These are phyloP conservation scores for Diatrype stigma DNA, from an alignment of 2,329 filamentous ascomycete genomes.

Conservation along the genomic window DNA sequence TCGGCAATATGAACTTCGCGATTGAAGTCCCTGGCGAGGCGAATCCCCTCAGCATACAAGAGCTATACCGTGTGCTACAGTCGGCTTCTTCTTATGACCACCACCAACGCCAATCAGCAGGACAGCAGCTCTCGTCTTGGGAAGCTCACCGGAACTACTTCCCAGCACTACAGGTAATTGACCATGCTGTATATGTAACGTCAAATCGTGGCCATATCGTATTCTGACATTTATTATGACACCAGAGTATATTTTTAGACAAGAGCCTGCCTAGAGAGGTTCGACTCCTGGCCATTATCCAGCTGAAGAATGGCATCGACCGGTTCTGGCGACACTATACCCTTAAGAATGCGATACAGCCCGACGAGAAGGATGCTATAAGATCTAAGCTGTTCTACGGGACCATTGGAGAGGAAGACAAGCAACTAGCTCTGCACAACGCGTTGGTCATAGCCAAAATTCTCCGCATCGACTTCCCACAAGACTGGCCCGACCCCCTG, in stretches of 20 bases:
- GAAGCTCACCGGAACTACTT: conserved; percentile 64
- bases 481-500: conserved; percentile 71
- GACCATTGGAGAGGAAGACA: conserved; percentile 71
- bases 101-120: conserved; percentile 61
- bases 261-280: conserved; percentile 70
- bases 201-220: too few species aligned
- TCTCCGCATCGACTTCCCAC: conserved; percentile 81
- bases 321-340: conserved; percentile 78
- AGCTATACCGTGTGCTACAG: conserved; percentile 61
- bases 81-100: conserved; percentile 60
- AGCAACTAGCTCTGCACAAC: conserved; percentile 78
- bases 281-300: conserved; percentile 85
- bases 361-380: conserved; percentile 72
- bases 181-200: too few species aligned
- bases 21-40: conserved; percentile 82
- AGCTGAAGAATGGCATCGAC: conserved; percentile 95
- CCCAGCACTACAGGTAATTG: conserved; percentile 63
- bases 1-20: conserved; percentile 56
- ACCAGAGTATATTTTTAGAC: conserved; percentile 77
- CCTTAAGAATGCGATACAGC: conserved; percentile 61
- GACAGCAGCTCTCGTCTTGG: conserved; percentile 69
- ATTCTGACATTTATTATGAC: too few species aligned
- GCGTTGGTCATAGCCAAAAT: conserved; percentile 85
- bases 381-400: conserved; percentile 71
- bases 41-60: conserved; percentile 60